Evolutionary conservation across 179 eudicot genomes (phyloP).

Genomic region (Spinacia oleracea): DNA sequence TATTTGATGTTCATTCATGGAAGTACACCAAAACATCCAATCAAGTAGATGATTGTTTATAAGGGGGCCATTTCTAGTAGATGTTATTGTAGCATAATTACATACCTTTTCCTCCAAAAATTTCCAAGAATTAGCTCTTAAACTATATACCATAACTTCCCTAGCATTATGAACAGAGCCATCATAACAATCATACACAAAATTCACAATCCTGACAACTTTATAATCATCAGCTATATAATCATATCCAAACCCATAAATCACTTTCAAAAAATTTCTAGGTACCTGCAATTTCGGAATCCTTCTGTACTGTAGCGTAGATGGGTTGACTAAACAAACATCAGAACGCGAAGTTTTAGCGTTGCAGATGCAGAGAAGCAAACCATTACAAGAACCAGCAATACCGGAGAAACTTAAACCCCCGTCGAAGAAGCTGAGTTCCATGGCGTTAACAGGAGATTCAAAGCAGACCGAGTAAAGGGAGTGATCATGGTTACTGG

Average conservation of each 20-base stretch:
- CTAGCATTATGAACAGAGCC: constrained; percentile 13
- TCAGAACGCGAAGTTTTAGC: constrained; percentile 1
- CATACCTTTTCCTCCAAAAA: background rate
- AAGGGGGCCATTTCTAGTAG: constrained; percentile 18
- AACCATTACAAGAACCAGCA: constrained; percentile 29
- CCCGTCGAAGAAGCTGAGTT: constrained; percentile 16
- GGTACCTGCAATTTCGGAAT: constrained; percentile 22
- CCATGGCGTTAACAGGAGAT: background rate
- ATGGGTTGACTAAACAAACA: constrained; percentile 24
- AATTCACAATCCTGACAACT: constrained; percentile 15
- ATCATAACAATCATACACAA: constrained; percentile 10
- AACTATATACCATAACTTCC: constrained; percentile 28
- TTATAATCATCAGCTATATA: constrained; percentile 16
- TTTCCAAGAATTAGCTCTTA: constrained; percentile 24
- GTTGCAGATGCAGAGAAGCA: constrained; percentile 19
- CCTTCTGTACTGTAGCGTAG: constrained; percentile 2
- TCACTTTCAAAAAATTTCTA: background rate
- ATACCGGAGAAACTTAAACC: constrained; percentile 9
- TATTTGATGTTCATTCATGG: constrained; percentile 11
- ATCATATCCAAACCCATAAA: constrained; percentile 31
- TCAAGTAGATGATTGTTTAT: constrained; percentile 23
- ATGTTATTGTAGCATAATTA: constrained; percentile 6
- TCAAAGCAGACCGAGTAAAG: constrained; percentile 24
- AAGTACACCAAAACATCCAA: constrained; percentile 22
- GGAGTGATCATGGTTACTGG: background rate